Evolutionary conservation across 768 basidiomycete species (phyloP), one percentile per base, ranked within the genome.

Genomic region (Hericium alpestre): DNA sequence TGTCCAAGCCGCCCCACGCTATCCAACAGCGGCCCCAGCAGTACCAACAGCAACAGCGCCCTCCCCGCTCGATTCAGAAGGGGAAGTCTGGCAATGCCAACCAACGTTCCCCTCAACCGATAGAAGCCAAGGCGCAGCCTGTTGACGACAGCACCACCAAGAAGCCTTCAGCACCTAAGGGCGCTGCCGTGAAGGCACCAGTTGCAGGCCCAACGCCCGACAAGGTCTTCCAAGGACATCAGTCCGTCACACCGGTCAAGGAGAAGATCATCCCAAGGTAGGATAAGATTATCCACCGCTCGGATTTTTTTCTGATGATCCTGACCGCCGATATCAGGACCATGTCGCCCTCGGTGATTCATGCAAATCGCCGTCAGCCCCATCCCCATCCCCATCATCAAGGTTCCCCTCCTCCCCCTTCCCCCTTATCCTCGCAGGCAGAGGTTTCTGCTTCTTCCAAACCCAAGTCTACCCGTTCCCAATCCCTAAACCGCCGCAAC

Each of bases 381-480:
- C 48, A 77, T 73, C 70, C 76, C 73, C 63, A 77, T 73, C 70
- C 76, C 73, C 63, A 72, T 67, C 83, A 83, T 59, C 84, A 85
- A 66, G 78, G 82, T 20, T 86, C 86, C 41, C 83, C 83, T 16
- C 80, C 80, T 38, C 69, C 76, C 46, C 65, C 70, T 51, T 57
- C 69, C 46, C 56, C 60, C 60, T 63, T 67, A 66, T 66, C 82
- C 79, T 80, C 81, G 79, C 83, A 85, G 79, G 83, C 77, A 80
- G 85, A 85, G 80, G 79, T 58, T 50, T 51, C 43, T 51, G 53
- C 41, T 47, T 55, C 32, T 58, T 61, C 12, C 57, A 65, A 63
- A 49, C 59, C 68, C 65, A 69, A 62, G 55, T 67, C 52, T 69
- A 61, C 47, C 62, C 66, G 12, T 65, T 65, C 46, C 27, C 62